These are phyloP conservation scores for Phycomyces blakesleeanus DNA, from an alignment of 192 early-diverging fungal species.

Conservation along the genomic window DNA sequence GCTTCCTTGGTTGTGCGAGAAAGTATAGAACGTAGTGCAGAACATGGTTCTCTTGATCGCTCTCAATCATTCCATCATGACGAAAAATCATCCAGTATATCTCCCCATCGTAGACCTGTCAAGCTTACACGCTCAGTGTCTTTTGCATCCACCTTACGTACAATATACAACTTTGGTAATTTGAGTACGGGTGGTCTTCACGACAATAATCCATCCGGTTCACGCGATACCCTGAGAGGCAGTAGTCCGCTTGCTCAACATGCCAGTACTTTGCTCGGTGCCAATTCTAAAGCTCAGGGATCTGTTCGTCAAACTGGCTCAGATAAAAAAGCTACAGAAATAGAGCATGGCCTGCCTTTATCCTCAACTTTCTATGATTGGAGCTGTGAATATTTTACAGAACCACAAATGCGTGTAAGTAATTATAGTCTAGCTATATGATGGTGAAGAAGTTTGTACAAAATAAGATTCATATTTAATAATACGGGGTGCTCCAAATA, in stretches of 20 bases:
- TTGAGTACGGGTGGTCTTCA: background rate
- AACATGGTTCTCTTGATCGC: constrained; percentile 14
- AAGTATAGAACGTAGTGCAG: background rate
- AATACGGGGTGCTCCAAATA: constrained; percentile 22
- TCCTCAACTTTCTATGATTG: constrained; percentile 74
- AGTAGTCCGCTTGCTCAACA: background rate
- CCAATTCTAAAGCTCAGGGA: background rate
- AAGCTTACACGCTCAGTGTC: constrained; percentile 37
- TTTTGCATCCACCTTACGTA: constrained; percentile 33
- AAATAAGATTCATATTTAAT: too few species aligned
- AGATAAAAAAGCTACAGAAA: constrained; percentile 9
- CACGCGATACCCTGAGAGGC: background rate
- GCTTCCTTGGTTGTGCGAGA: constrained; percentile 24
- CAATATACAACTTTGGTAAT: constrained; percentile 35
- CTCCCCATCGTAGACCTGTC: constrained; percentile 15
- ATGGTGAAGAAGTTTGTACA: background rate
- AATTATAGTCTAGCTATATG: background rate
- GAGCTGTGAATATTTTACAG: constrained; percentile 85
- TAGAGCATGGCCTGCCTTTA: constrained; percentile 45
- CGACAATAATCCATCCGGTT: background rate
- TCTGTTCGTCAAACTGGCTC: background rate
- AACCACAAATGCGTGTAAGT: constrained; percentile 80
- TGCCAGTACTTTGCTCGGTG: background rate
- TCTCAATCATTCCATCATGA: constrained; percentile 25
- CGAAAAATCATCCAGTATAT: background rate